Percentiles rank a stretch among this genome's conserved stretches.
phyloP scores from a whole-genome alignment of 2,329 filamentous ascomycete genomes.

The Aspergillus arachidicola region DNA sequence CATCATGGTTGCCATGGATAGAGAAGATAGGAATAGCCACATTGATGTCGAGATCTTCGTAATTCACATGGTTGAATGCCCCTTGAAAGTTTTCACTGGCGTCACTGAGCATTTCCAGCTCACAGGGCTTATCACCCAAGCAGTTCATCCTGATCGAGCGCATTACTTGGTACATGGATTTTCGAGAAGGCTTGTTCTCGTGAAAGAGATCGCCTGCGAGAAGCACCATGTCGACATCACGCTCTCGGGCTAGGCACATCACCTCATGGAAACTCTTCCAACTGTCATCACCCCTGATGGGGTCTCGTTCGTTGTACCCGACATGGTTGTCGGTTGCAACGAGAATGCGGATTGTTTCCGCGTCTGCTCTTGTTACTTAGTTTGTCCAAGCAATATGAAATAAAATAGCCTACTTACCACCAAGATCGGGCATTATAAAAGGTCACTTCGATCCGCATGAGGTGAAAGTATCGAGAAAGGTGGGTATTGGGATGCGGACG shows the following conservation, averaged over 20 bases:
- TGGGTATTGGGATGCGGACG: neutral
- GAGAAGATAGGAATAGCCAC: slow-evolving; percentile 96
- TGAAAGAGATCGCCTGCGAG: slow-evolving; percentile 95
- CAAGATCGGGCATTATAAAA: slow-evolving; percentile 28
- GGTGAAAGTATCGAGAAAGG: neutral
- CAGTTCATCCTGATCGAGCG: slow-evolving; percentile 90
- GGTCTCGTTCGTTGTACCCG: slow-evolving; percentile 90
- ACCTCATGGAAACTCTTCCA: slow-evolving; percentile 97
- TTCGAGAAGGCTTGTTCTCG: slow-evolving; percentile 94
- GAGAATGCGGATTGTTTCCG: slow-evolving; percentile 92
- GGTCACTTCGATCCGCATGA: neutral
- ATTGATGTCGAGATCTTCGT: slow-evolving; percentile 96
- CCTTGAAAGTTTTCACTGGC: slow-evolving; percentile 87
- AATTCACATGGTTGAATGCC: slow-evolving; percentile 92
- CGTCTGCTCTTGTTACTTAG: slow-evolving; percentile 37
- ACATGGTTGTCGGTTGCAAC: slow-evolving; percentile 98
- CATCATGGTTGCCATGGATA: slow-evolving; percentile 97
- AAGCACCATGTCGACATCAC: slow-evolving; percentile 97
- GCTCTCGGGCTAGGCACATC: slow-evolving; percentile 80
- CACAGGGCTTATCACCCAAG: slow-evolving; percentile 90
- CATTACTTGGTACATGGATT: slow-evolving; percentile 98
- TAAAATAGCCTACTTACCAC: slow-evolving; percentile 26
- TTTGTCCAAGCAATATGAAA: neutral
- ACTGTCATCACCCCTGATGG: slow-evolving; percentile 93
- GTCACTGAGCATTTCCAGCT: slow-evolving; percentile 92